These are phyloP conservation scores for Isoetes engelmannii DNA, from an alignment of 83 land plant genomes.

Conservation along the genomic window DNA sequence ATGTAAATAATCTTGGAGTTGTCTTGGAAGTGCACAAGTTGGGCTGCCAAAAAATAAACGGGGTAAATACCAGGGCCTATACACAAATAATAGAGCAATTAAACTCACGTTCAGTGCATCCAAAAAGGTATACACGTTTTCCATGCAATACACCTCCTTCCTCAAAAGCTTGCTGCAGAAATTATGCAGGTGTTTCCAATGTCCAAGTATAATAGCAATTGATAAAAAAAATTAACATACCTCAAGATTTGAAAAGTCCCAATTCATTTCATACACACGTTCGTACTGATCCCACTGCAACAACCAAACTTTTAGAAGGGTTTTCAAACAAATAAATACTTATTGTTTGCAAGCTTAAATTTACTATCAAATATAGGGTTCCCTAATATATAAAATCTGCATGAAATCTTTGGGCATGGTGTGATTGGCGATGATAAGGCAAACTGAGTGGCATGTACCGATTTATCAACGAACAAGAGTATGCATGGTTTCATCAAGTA, in stretches of 20 bases:
- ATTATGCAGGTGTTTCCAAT: background rate
- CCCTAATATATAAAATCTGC: too few relatives aligned
- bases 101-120: conserved; percentile 89
- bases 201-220: background rate
- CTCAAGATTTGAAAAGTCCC: conserved; percentile 88
- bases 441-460: too few relatives aligned
- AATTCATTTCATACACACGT: conserved; percentile 55
- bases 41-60: conserved; percentile 45
- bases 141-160: conserved; percentile 53
- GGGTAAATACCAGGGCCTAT: background rate
- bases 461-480: too few relatives aligned
- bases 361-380: too few relatives aligned
- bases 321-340: too few relatives aligned
- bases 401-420: too few relatives aligned
- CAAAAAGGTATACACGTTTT: conserved; percentile 83
- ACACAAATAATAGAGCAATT: background rate
- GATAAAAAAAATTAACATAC: conserved; percentile 30
- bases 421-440: too few relatives aligned
- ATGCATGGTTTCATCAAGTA: too few relatives aligned
- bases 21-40: conserved; percentile 41
- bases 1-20: conserved; percentile 49
- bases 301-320: background rate
- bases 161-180: conserved; percentile 57
- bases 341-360: too few relatives aligned
- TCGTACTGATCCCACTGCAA: conserved; percentile 95